Evolutionary conservation across 768 basidiomycete species (phyloP), one percentile per base, ranked within the genome.

Genomic region (Tephrocybe sp.): DNA sequence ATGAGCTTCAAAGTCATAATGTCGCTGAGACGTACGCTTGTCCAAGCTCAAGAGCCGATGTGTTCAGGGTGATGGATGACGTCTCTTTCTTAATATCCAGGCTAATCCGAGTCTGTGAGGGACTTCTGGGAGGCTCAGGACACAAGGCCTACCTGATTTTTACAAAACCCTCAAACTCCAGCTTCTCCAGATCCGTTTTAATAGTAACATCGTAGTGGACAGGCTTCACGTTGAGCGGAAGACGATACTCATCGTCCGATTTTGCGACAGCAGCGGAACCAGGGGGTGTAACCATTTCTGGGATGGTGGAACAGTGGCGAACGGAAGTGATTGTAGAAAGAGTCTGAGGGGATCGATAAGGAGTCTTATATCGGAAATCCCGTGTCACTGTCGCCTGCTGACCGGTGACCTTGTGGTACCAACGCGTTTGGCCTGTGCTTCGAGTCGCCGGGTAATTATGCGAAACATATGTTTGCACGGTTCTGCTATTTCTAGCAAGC

Each of bases 181-280:
- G 76, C n/a, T 75, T 76, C 48, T 86, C 77, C 44, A 98, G 80
- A 69, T 98, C 91, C 3, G 92, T 94, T 60, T 80, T 82, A 63
- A 94, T 70, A 38, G 82, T 82, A 42, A 93, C 62, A 57, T 89
- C 86, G 66, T 94, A 95, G 64, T 93, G 89, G 6, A 67, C 76
- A 11, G 90, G 85, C 58, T 76, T 81, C 46, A 88, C 78, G 55
- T 83, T 69, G 1, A 75, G 74, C 16, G 88, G 87, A 45, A 92
- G 78, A 58, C 89, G 83, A 59, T 80, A 80, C 48, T 73, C 64
- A 57, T 73, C 62, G 57, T 73, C 65, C 11, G 64, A n/a, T 19
- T 47, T 58, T 9, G 59, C 47, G 18, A 51, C 53, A 44, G 61
- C 48, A 8, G 56, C 28, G 16, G 57, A 43, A 36, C 60, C 45